phyloP scores from a whole-genome alignment of 306 rosid species.

The Delonix regia region DNA sequence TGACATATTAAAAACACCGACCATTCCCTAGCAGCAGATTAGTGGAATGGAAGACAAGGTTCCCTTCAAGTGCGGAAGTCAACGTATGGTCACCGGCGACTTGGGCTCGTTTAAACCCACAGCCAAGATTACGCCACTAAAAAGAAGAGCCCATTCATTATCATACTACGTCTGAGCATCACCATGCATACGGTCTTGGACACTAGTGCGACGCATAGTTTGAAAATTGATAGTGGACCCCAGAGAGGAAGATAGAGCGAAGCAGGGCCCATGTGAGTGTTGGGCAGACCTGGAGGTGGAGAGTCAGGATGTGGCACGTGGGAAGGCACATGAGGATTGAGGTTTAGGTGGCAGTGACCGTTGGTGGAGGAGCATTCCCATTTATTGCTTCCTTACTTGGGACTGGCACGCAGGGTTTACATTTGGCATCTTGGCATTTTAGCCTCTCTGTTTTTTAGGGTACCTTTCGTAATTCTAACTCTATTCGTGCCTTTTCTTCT shows the following conservation, averaged over 20 bases:
- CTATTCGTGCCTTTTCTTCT: no score
- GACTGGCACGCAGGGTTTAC: no score
- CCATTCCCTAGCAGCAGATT: not conserved
- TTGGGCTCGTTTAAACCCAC: not conserved
- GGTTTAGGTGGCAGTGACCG: not conserved
- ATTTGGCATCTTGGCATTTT: no score
- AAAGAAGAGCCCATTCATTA: not conserved
- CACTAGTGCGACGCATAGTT: no score
- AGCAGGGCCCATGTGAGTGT: no score
- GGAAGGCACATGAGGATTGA: not conserved
- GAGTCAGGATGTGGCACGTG: not conserved
- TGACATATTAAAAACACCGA: not conserved
- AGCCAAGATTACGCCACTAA: no score
- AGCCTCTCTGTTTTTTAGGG: not conserved
- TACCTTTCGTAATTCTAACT: no score
- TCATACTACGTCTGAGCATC: not conserved
- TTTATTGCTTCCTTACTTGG: not conserved
- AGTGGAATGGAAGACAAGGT: not conserved
- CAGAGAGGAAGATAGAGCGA: no score
- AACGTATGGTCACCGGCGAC: not conserved
- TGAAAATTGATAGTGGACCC: no score
- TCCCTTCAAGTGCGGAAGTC: not conserved
- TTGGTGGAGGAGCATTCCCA: not conserved
- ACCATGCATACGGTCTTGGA: no score
- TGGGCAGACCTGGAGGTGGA: not conserved